These are phyloP conservation scores for Phaseolus coccineus DNA, from an alignment of 331 rosid genomes.

Conservation along the genomic window DNA sequence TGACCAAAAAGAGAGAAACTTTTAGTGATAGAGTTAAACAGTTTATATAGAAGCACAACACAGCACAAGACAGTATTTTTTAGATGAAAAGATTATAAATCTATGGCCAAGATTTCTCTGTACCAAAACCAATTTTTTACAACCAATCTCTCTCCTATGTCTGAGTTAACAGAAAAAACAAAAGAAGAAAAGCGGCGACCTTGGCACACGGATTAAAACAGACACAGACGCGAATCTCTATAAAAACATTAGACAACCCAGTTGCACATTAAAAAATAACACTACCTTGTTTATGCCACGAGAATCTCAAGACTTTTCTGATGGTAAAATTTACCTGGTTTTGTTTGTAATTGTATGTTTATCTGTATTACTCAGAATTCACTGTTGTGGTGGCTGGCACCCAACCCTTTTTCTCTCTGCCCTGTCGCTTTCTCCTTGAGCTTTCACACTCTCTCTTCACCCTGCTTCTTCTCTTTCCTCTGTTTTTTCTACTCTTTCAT, in stretches of 20 bases:
- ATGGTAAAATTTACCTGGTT: not conserved
- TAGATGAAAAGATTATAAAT: constrained; percentile 56
- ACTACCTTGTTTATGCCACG: not conserved
- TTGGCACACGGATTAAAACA: constrained; percentile 29
- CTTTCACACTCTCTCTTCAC: constrained; percentile 18
- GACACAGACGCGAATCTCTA: constrained; percentile 64
- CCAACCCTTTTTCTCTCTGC: constrained; percentile 11
- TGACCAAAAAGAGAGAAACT: constrained; percentile 14
- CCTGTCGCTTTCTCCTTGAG: constrained; percentile 1
- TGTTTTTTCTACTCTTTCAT: not conserved
- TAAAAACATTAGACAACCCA: not conserved
- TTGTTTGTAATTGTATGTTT: not conserved
- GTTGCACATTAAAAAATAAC: not conserved
- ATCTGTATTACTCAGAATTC: not conserved
- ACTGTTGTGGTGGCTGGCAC: constrained; percentile 43
- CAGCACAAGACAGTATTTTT: not conserved
- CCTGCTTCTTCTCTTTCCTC: not conserved
- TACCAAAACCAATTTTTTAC: constrained; percentile 13
- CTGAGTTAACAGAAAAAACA: not conserved
- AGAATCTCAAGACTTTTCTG: constrained; percentile 15
- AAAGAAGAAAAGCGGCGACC: not conserved
- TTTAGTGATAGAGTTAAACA: not conserved
- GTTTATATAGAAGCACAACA: not conserved
- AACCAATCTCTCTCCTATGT: constrained; percentile 40
- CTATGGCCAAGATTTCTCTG: constrained; percentile 60